These are phyloP conservation scores for Aspergillus mulundensis DNA, from an alignment of 495 filamentous ascomycete genomes.

Conservation along the genomic window DNA sequence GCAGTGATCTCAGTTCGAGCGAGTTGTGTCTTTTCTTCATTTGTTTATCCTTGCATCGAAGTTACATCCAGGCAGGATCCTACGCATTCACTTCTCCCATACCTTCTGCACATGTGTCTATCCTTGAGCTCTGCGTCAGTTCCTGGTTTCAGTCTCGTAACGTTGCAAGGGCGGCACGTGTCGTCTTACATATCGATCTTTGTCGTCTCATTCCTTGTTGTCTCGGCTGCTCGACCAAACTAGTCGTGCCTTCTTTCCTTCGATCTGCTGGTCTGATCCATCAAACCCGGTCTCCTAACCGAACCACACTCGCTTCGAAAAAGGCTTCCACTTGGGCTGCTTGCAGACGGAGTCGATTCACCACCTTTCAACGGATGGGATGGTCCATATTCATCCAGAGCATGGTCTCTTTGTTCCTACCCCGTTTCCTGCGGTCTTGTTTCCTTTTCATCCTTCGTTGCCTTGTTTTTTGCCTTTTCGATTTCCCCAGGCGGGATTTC, in stretches of 20 bases:
- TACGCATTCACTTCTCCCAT: slow-evolving; percentile 17
- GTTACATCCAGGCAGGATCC: slow-evolving; percentile 27
- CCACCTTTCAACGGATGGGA: slow-evolving; percentile 23
- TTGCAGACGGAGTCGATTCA: slow-evolving; percentile 21
- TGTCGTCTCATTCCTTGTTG: neutral
- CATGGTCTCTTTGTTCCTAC: slow-evolving; percentile 6
- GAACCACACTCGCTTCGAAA: neutral
- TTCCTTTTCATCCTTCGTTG: slow-evolving; percentile 15
- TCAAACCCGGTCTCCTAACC: slow-evolving; percentile 2
- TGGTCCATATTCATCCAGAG: slow-evolving; percentile 11
- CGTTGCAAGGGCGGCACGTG: neutral
- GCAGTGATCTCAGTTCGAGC: slow-evolving; percentile 27
- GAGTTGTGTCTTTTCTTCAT: slow-evolving; percentile 20
- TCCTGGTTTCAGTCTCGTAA: neutral
- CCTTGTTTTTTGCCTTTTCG: slow-evolving; percentile 14
- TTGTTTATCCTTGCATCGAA: slow-evolving; percentile 22
- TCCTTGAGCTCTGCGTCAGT: slow-evolving; percentile 2
- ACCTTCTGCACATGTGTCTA: slow-evolving; percentile 7
- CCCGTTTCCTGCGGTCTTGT: neutral
- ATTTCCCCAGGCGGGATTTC: slow-evolving; percentile 19
- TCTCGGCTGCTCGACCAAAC: neutral
- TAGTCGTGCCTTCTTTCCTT: neutral
- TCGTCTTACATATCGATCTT: neutral
- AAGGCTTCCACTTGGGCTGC: slow-evolving; percentile 6
- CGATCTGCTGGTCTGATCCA: slow-evolving; percentile 23